Percentiles rank a stretch among this genome's conserved stretches.
Evolutionary conservation across 139 green algal species (phyloP).

Genomic region (Astrephomene gubernaculifera): DNA sequence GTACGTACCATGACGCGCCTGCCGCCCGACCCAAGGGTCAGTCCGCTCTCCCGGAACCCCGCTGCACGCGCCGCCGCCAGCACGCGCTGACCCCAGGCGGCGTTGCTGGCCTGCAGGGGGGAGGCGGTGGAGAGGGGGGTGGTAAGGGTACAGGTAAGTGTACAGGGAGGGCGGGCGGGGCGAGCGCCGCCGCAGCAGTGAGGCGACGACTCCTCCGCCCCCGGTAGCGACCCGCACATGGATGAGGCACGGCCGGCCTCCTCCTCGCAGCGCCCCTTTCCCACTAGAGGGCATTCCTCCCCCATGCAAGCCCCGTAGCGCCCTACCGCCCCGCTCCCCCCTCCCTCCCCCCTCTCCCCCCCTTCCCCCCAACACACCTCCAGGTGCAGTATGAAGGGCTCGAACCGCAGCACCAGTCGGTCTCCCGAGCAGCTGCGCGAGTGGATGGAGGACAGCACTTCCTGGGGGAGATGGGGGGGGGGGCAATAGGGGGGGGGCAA

Average conservation of each 20-base stretch:
- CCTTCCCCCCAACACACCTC: slow-evolving; percentile 56
- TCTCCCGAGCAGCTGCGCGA: not conserved
- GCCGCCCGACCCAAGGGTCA: slow-evolving; percentile 58
- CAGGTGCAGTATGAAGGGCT: slow-evolving; percentile 85
- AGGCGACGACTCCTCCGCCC: too few relatives aligned
- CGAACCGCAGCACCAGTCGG: slow-evolving; percentile 75
- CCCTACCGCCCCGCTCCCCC: not conserved
- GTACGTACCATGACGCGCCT: slow-evolving; percentile 63
- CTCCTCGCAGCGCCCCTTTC: too few relatives aligned
- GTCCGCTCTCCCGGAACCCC: slow-evolving; percentile 79
- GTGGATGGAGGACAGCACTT: not conserved
- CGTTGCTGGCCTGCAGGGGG: slow-evolving; percentile 1
- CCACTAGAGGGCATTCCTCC: too few relatives aligned
- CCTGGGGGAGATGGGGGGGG: not conserved
- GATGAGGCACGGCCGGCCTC: too few relatives aligned
- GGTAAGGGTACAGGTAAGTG: too few relatives aligned
- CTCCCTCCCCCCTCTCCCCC: slow-evolving; percentile 1
- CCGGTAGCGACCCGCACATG: too few relatives aligned
- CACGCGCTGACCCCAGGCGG: slow-evolving; percentile 42
- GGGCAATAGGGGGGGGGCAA: not conserved
- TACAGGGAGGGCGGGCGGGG: too few relatives aligned
- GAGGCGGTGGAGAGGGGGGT: not conserved
- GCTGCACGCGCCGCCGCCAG: slow-evolving; percentile 63
- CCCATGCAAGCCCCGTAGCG: too few relatives aligned
- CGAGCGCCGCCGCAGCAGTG: too few relatives aligned